Evolutionary conservation across 768 basidiomycete species (phyloP), one percentile per base, ranked within the genome.

Genomic region (Gloeopeniophorella convolvens): DNA sequence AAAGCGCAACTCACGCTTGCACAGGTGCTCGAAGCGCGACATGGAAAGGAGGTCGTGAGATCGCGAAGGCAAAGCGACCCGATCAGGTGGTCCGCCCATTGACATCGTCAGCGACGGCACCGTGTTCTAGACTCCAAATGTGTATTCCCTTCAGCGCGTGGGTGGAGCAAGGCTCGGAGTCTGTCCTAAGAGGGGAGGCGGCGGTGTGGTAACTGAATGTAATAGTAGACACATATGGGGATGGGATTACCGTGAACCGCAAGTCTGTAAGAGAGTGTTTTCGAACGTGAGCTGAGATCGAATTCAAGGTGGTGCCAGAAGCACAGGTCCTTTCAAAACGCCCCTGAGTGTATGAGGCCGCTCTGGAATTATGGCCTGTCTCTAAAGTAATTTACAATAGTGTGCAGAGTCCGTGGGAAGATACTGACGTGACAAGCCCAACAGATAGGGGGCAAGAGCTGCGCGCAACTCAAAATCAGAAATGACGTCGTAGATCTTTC

Each of bases 31-130:
- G 95, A 98, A 83, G 84, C 43, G 94, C 93, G 2, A 98, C 93
- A 0, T 99, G 95, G 95, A 95, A 94, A 62, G 92, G 91, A 1
- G 95, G 95, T 3, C 73, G 95, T 4, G 91, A 95, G 68, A 89
- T 97, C 32, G 95, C 95, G 3, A 86, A 82, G 63, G 66, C 73
- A 63, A 82, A 78, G 64, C 70, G 94, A 4, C 85, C 83, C 0
- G 70, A 73, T 82, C 79, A 0, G 82, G 86, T 6, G 91, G 91
- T 1, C 90, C 89, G 0, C 89, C 89, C 1, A 87, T 92, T 59
- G 88, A 89, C 52, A 89, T 91, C 50, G 76, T 82, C 52, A 89
- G 87, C 52, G 89, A 91, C 53, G 89, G 89, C 2, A 91, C 89
- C 1, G 78, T 90, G 4, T 89, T 90, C 60, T 90, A 58, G 59